Conservation (phyloP, 2,329 filamentous ascomycete species). For the Diaporthe aspalathi region DNA sequence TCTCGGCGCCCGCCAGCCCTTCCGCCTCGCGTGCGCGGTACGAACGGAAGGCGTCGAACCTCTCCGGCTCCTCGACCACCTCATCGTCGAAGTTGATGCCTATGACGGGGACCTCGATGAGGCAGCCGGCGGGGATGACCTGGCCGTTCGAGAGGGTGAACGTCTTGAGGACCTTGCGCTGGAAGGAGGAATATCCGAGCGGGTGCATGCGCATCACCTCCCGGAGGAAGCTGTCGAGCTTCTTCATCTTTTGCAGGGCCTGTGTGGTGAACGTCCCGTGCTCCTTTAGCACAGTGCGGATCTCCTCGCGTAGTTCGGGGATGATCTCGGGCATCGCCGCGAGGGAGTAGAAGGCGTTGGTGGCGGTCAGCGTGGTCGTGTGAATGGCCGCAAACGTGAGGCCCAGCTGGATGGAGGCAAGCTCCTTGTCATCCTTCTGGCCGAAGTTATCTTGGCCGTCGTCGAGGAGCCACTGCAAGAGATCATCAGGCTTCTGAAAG, state of each 20-base stretch:
- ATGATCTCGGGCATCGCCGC: constrained; percentile 62
- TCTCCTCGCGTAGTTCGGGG: constrained; percentile 63
- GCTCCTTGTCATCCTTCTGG: constrained; percentile 47
- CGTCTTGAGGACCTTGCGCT: constrained; percentile 61
- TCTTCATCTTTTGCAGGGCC: constrained; percentile 49
- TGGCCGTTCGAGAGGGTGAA: constrained; percentile 67
- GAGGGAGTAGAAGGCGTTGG: constrained; percentile 64
- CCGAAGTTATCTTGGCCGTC: constrained; percentile 51
- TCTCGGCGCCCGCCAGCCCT: constrained; percentile 44
- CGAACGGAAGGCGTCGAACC: constrained; percentile 55
- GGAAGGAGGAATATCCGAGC: constrained; percentile 54
- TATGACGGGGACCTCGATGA: constrained; percentile 55
- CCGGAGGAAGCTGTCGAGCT: constrained; percentile 48
- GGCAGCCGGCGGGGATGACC: constrained; percentile 56
- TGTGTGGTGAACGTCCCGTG: constrained; percentile 46
- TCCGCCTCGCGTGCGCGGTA: constrained; percentile 48
- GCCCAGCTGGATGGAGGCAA: constrained; percentile 56
- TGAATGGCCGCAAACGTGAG: constrained; percentile 64
- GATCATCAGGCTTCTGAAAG: constrained; percentile 55
- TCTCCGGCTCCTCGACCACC: constrained; percentile 50
- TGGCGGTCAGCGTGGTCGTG: constrained; percentile 59
- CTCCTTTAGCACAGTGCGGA: constrained; percentile 51
- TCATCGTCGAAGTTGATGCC: constrained; percentile 52
- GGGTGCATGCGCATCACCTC: constrained; percentile 48
- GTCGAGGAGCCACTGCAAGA: constrained; percentile 60